Base-by-base conservation (phyloP, 306 rosid genomes). In the Aeschynomene evenia region DNA sequence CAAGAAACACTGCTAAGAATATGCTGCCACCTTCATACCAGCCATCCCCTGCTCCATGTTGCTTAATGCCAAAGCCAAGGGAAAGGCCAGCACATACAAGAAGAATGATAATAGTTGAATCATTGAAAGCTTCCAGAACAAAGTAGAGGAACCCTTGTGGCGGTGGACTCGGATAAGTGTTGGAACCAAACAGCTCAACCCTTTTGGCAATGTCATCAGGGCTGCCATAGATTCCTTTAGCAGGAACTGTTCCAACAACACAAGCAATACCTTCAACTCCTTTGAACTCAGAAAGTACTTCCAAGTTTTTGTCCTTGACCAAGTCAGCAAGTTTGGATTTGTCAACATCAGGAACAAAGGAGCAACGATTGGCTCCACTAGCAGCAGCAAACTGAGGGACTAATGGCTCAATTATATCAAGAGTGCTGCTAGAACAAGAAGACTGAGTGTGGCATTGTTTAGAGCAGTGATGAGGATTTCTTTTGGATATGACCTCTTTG, bases 11-110 rank as follows among this genome's bases (percentile, higher is more conserved):
- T 12, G 96, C 98, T 1, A 86, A 67, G 70, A 87, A 79, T 58
- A 89, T 92, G 29, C 92, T 89, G 43, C 98, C 96, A 5, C 98
- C 95, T 79, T 91, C 98, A 14, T 92, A 87, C 98, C 98, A 92
- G 1, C 98, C 98, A 50, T 92, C 95, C 56, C 83, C 26, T 1
- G 34, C 78, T 0, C 98, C 98, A 26, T 87, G 74, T 42, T 82
- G 86, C 66, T 84, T 92, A 55, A 92, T 89, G 14, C 98, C 98
- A 63, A 92, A 92, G 39, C 90, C 98, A 50, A 89, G 89, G 23
- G 98, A 52, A 16, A 92, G 87, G 29, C 84, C 90, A 18, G 96
- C 98, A 70, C 96, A 92, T 16, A 59, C 80, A 7, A 90, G 80
- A 34, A 92, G 91, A 54, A 92, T 89, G 52, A 89, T 18, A 67